A percentile compares a stretch with the other conserved stretches of the same genome.
phyloP scores from a whole-genome alignment of 176 grass and related monocot species.

The Eleusine indica region DNA sequence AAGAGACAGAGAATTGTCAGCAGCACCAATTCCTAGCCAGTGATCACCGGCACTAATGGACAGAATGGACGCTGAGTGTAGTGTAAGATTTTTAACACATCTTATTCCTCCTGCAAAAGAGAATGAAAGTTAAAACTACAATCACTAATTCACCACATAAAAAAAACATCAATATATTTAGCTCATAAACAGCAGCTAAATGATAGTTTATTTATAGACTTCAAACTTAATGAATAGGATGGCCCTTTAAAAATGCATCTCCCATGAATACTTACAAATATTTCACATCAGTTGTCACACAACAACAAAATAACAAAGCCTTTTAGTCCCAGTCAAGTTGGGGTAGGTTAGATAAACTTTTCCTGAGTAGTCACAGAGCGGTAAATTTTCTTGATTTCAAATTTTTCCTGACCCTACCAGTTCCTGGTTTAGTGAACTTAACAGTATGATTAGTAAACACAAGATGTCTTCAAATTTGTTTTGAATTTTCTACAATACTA shows the following conservation, averaged over 20 bases:
- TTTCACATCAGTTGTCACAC: neutral
- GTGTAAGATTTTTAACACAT: conserved; percentile 92
- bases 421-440: neutral
- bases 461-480: neutral
- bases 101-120: conserved; percentile 79
- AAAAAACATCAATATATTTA: neutral
- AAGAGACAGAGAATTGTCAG: conserved; percentile 98
- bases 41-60: conserved; percentile 90
- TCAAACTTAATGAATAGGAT: conserved; percentile 29
- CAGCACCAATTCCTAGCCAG: conserved; percentile 97
- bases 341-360: too few relatives aligned
- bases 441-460: neutral
- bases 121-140: conserved; percentile 29
- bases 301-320: too few relatives aligned
- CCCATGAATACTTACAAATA: neutral
- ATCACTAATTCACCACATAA: neutral
- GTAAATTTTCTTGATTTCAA: neutral
- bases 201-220: conserved; percentile 9
- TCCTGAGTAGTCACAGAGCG: neutral
- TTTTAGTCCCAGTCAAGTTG: too few relatives aligned
- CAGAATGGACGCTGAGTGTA: conserved; percentile 79
- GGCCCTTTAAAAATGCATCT: conserved; percentile 4
- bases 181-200: neutral
- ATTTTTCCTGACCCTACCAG: neutral
- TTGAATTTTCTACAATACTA: neutral